These are phyloP conservation scores for Amyloporia xantha DNA, from an alignment of 768 basidiomycete species.

Conservation along the genomic window DNA sequence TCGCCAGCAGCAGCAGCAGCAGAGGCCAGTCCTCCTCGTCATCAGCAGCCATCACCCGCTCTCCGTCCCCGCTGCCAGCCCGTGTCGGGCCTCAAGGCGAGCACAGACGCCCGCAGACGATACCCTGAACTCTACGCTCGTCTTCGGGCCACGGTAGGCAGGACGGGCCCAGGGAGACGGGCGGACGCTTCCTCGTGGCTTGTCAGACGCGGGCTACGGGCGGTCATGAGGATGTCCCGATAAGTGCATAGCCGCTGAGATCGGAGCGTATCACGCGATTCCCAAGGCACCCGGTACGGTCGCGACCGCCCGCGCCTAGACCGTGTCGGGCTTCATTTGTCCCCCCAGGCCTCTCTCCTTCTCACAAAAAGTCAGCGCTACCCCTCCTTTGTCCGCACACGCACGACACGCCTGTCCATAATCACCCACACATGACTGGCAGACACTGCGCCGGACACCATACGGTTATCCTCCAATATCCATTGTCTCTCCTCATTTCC, in stretches of 20 bases:
- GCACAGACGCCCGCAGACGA: neutral
- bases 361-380: neutral
- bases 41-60: neutral
- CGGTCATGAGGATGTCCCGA: constrained; percentile 2
- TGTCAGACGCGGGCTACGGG: neutral
- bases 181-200: constrained; percentile 1
- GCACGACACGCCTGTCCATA: neutral
- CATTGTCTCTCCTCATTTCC: neutral
- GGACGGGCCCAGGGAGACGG: neutral
- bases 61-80: neutral
- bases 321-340: neutral
- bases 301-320: constrained; percentile 4
- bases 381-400: neutral
- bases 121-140: neutral
- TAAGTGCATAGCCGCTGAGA: constrained; percentile 17
- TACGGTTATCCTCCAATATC: neutral
- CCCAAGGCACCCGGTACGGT: constrained; percentile 15
- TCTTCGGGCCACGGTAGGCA: neutral
- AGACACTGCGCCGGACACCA: neutral
- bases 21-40: neutral
- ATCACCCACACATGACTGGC: neutral
- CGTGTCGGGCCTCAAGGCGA: neutral
- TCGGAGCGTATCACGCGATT: constrained; percentile 15
- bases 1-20: neutral
- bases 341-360: neutral